Evolutionary conservation across 2,329 filamentous ascomycete species (phyloP).

Genomic region (Fusarium cyanostomum): DNA sequence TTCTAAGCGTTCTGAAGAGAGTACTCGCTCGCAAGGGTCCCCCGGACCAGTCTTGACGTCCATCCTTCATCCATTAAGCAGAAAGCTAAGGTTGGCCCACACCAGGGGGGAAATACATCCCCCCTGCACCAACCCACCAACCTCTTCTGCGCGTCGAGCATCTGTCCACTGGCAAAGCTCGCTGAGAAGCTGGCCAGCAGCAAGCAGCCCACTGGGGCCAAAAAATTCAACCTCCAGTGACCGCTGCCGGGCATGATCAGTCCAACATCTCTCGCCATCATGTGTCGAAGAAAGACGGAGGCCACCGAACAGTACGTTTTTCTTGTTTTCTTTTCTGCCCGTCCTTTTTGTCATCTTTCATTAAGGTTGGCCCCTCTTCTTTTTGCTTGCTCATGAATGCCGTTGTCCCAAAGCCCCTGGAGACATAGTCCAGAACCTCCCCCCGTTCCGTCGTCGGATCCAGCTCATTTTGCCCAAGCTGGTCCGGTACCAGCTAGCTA

Average conservation of each 20-base stretch:
- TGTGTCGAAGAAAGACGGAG: slow-evolving; percentile 14
- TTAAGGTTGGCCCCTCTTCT: no score
- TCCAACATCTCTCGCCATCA: slow-evolving; percentile 17
- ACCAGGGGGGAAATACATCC: not conserved
- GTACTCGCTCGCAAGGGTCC: slow-evolving; percentile 18
- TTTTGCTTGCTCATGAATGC: no score
- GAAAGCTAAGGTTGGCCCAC: slow-evolving; percentile 10
- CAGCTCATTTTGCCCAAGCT: slow-evolving; percentile 21
- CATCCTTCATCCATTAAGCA: not conserved
- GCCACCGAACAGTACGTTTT: slow-evolving; percentile 5
- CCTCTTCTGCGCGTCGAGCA: not conserved
- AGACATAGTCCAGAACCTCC: slow-evolving; percentile 5
- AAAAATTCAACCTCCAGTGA: slow-evolving; percentile 4
- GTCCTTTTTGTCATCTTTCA: not conserved
- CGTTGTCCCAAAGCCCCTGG: no score
- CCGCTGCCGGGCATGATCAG: slow-evolving; percentile 14
- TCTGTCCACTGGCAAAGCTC: slow-evolving; percentile 3
- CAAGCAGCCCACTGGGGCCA: slow-evolving; percentile 6
- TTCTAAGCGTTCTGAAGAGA: slow-evolving; percentile 8
- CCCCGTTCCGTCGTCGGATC: slow-evolving; percentile 9
- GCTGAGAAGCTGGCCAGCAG: slow-evolving; percentile 3
- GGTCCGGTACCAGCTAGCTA: slow-evolving; percentile 14
- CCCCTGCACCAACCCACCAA: slow-evolving; percentile 9
- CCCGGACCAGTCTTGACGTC: not conserved
- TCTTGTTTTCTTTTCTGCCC: not conserved